phyloP scores from a whole-genome alignment of 352 stramenopile genomes.

The Pythium folliculosum region DNA sequence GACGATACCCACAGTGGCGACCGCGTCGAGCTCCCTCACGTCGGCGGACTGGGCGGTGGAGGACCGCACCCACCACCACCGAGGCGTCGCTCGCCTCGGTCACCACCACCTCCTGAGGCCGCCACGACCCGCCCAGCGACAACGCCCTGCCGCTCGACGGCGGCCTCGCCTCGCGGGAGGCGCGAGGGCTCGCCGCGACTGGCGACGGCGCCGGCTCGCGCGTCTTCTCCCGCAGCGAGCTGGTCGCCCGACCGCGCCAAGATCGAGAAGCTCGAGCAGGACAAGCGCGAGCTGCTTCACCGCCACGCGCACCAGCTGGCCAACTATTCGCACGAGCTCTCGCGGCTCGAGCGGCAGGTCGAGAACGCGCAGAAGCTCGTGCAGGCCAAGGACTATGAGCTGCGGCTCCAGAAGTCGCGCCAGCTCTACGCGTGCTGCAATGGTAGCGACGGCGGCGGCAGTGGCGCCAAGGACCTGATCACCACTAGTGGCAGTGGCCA shows the following conservation, averaged over 20 bases:
- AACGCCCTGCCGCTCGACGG: neutral
- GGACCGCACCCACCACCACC: too few relatives aligned
- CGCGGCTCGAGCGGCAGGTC: constrained; percentile 66
- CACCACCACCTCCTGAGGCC: neutral
- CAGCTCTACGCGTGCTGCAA: constrained; percentile 47
- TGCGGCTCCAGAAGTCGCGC: constrained; percentile 53
- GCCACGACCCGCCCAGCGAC: constrained; percentile 2
- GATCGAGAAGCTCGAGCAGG: constrained; percentile 42
- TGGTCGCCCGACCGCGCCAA: constrained; percentile 8
- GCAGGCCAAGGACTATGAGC: constrained; percentile 62
- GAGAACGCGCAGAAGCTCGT: constrained; percentile 46
- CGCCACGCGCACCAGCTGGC: constrained; percentile 66
- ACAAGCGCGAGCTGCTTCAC: constrained; percentile 44
- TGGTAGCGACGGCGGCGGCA: neutral
- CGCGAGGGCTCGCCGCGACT: constrained; percentile 7
- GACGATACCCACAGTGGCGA: neutral
- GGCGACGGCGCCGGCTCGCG: neutral
- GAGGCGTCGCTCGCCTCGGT: too few relatives aligned
- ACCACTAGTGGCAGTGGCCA: neutral
- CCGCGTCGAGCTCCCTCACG: neutral
- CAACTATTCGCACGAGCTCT: constrained; percentile 69
- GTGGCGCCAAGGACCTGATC: neutral
- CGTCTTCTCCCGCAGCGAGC: too few relatives aligned
- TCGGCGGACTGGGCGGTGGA: too few relatives aligned
- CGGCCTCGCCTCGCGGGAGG: constrained; percentile 5